Base-by-base conservation (phyloP, 2,329 filamentous ascomycete genomes). In the Epichloe festucae region DNA sequence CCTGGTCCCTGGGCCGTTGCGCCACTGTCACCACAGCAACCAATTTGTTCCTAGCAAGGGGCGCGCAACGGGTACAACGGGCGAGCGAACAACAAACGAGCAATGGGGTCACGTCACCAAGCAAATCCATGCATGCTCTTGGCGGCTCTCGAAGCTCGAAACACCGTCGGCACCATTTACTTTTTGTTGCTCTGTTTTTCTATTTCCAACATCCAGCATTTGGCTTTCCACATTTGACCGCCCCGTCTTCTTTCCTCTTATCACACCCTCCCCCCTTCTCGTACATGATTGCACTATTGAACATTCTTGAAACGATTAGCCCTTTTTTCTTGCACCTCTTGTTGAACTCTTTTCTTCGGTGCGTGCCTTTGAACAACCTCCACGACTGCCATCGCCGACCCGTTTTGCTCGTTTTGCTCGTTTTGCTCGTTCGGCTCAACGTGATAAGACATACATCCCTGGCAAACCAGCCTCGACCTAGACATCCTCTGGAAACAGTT, bases 41-140 rank as follows among this genome's bases (percentile, higher is more conserved):
- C 39, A 47, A 8, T 17, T 41, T 23, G 17, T 27, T 14, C 23
- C 14, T 21, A 31, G 17, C 17, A 36, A 38, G 31, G 39, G 41
- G 35, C 23, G 21, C 19, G 42, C 27, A 42, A 48, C 38, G 47
- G 43, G 36, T 38, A 45, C 27, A 42, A 48, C 38, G 45, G 43
- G 36, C 42, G 47, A 38, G 36, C 23, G 49, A 53, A 53, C 48
- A 56, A 56, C 55, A 56, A 56, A 53, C 54, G 48, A 38, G 43
- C 23, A n/a, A 34, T 17, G 49, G 41, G 19, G 17, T 17, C 17
- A 50, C 50, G 52, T 54, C 54, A 55, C 42, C 43, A 23, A 5
- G 31, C 21, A 17, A 41, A 11, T 31, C 47, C 52, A 46, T 6
- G 10, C 39, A 27, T 41, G 27, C 3, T 41, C 19, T 49, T n/a